phyloP scores from a whole-genome alignment of 2,329 filamentous ascomycete species.

The Pyricularia pennisetigena region DNA sequence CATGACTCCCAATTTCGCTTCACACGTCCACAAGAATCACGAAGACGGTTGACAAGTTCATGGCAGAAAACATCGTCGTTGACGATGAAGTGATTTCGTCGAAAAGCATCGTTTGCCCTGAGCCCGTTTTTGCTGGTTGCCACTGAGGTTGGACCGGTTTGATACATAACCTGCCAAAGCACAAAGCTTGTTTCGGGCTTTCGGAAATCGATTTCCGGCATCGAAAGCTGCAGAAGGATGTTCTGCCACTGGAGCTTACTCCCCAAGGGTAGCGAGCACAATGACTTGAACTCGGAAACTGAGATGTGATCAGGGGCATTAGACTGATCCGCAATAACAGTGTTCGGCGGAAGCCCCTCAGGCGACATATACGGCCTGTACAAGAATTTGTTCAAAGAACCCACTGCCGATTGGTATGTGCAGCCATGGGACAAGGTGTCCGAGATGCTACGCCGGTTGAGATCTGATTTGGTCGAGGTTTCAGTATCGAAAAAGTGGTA shows the following conservation, averaged over 20 bases:
- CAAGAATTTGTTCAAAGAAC: background rate
- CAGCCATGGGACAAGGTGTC: background rate
- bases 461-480: background rate
- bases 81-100: conserved; percentile 23
- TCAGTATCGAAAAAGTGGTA: conserved; percentile 26
- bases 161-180: conserved; percentile 36
- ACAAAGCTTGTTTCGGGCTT: conserved; percentile 35
- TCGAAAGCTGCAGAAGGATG: conserved; percentile 38
- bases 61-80: conserved; percentile 21
- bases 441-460: background rate
- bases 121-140: conserved; percentile 4
- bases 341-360: conserved; percentile 27
- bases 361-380: background rate
- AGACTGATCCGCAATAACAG: conserved; percentile 37
- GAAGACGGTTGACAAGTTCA: conserved; percentile 22
- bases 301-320: conserved; percentile 37
- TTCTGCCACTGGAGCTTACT: conserved; percentile 43
- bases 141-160: conserved; percentile 28
- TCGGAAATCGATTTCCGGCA: conserved; percentile 38
- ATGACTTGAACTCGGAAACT: conserved; percentile 42
- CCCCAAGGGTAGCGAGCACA: conserved; percentile 38
- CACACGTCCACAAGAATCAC: conserved; percentile 20
- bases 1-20: conserved; percentile 42
- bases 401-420: background rate
- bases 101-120: conserved; percentile 13